Percentiles rank a stretch among this genome's conserved stretches.
phyloP scores from a whole-genome alignment of 495 filamentous ascomycete species.

The Penicillium canariense region DNA sequence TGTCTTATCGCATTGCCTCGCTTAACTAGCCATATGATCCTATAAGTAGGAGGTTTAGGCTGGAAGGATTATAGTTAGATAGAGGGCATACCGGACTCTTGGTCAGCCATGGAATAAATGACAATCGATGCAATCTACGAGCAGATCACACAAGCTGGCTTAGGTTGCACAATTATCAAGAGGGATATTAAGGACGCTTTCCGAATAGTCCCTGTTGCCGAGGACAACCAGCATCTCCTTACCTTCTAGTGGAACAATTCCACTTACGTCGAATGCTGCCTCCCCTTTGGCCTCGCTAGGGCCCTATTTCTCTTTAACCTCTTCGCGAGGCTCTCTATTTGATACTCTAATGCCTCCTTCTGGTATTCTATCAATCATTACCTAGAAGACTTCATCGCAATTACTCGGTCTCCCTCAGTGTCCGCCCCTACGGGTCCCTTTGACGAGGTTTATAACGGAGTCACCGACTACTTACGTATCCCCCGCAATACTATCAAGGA shows the following conservation, averaged over 20 bases:
- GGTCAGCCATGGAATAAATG: not conserved
- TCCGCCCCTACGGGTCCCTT: not conserved
- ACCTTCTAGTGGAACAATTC: conserved; percentile 1
- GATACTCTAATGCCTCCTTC: not conserved
- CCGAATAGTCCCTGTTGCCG: not conserved
- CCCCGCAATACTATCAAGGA: not conserved
- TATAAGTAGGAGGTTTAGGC: too few relatives aligned
- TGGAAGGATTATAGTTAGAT: too few relatives aligned
- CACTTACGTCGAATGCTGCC: conserved; percentile 1
- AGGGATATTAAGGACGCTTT: not conserved
- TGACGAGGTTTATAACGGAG: not conserved
- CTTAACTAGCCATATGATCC: too few relatives aligned
- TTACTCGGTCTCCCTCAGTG: not conserved
- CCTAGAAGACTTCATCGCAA: not conserved
- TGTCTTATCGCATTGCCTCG: too few relatives aligned
- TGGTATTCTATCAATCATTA: not conserved
- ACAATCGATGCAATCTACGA: not conserved
- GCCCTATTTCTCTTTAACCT: conserved; percentile 6
- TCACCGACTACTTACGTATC: not conserved
- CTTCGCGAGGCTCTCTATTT: conserved; percentile 1
- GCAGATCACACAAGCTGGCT: not conserved
- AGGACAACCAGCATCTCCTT: not conserved
- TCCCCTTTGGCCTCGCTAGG: conserved; percentile 2
- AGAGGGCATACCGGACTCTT: not conserved
- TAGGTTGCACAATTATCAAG: not conserved